Conservation (phyloP, 345 rosid genomes). For the Eucalyptus pauciflora region DNA sequence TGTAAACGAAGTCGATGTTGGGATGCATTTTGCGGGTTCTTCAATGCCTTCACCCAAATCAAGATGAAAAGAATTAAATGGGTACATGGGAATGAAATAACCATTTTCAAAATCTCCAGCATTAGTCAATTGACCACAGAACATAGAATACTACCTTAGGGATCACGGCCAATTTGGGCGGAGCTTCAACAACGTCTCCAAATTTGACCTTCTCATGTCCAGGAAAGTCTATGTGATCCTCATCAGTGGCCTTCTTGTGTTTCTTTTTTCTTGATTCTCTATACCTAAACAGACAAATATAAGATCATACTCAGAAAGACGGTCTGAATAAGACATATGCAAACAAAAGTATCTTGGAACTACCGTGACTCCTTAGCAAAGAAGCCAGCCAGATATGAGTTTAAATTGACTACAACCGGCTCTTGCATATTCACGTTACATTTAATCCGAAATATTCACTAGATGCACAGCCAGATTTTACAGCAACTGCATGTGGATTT, state of each 20-base stretch:
- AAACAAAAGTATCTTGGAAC: background rate
- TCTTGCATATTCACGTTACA: background rate
- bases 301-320: background rate
- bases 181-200: slow-evolving; percentile 86
- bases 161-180: slow-evolving; percentile 50
- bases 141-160: slow-evolving; percentile 41
- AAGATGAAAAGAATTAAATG: background rate
- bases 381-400: background rate
- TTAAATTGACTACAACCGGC: background rate
- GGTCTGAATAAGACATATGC: background rate
- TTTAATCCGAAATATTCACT: background rate
- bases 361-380: background rate
- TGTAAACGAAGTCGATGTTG: slow-evolving; percentile 61
- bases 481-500: background rate
- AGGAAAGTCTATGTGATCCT: slow-evolving; percentile 48
- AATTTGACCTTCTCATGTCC: slow-evolving; percentile 56
- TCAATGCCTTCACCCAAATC: slow-evolving; percentile 27
- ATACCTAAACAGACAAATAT: slow-evolving; percentile 21
- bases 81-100: background rate
- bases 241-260: slow-evolving; percentile 26
- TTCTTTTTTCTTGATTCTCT: slow-evolving; percentile 70
- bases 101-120: background rate
- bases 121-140: background rate
- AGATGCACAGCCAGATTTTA: background rate
- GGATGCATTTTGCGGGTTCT: slow-evolving; percentile 35